Conservation (phyloP, 208 protist genomes). For the Lotmaria passim region DNA sequence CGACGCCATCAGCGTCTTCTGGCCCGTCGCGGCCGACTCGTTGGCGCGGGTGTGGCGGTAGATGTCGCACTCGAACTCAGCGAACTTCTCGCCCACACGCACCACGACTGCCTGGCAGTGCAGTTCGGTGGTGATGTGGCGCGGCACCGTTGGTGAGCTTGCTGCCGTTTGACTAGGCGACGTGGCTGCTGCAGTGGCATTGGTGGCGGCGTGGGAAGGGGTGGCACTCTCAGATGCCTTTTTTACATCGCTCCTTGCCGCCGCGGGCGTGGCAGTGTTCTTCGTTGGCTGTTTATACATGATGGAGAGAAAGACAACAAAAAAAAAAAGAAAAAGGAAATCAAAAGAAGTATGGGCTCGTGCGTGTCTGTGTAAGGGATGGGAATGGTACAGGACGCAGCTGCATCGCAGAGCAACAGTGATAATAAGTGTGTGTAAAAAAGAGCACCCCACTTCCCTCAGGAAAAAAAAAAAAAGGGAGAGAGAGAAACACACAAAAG, state of each 20-base stretch:
- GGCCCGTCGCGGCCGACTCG: neutral
- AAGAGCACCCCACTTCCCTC: too few species aligned
- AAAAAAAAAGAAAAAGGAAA: slow-evolving; percentile 13
- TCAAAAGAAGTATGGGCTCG: neutral
- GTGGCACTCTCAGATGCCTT: slow-evolving; percentile 22
- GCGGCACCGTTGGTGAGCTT: neutral
- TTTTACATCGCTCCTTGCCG: slow-evolving; percentile 32
- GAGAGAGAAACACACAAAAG: neutral
- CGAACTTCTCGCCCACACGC: slow-evolving; percentile 88
- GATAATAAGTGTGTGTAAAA: too few species aligned
- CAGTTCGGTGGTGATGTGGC: slow-evolving; percentile 34
- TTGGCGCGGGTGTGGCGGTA: neutral
- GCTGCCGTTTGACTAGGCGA: neutral
- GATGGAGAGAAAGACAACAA: slow-evolving; percentile 9
- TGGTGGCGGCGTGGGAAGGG: slow-evolving; percentile 14
- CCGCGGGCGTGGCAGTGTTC: neutral
- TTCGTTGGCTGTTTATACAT: slow-evolving; percentile 8
- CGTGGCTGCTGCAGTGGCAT: neutral
- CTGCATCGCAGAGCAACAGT: too few species aligned
- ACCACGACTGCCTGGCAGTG: slow-evolving; percentile 85
- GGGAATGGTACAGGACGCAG: neutral
- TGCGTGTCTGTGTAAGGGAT: neutral
- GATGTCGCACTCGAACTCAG: slow-evolving; percentile 82
- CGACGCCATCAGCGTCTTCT: slow-evolving; percentile 5
- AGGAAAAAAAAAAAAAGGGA: slow-evolving; percentile 1